Conservation (phyloP, 768 basidiomycete species). For the Russula olivacea region DNA sequence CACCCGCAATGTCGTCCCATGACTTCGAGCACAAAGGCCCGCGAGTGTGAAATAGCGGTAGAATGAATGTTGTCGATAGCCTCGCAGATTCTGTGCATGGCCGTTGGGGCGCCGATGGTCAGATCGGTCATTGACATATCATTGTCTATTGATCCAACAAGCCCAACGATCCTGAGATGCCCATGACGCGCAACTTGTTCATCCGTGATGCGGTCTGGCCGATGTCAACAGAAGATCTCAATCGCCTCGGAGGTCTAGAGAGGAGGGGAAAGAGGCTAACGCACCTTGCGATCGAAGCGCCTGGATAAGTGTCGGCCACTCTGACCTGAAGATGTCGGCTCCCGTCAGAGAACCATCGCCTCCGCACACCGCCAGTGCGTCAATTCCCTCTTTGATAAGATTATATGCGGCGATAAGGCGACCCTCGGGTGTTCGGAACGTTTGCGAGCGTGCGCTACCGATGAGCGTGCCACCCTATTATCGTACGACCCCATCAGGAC, state of each 20-base stretch:
- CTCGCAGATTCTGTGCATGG: constrained; percentile 94
- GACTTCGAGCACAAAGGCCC: constrained; percentile 97
- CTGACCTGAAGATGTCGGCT: constrained; percentile 86
- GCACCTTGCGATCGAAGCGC: constrained; percentile 59
- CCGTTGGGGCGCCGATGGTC: constrained; percentile 95
- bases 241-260: not conserved
- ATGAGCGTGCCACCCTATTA: constrained; percentile 87
- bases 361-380: constrained; percentile 94
- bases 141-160: constrained; percentile 98
- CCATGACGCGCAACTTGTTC: constrained; percentile 65
- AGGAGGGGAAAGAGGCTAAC: constrained; percentile 21
- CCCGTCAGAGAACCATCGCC: constrained; percentile 97
- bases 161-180: constrained; percentile 93
- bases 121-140: constrained; percentile 98
- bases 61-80: constrained; percentile 98
- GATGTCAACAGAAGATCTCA: not conserved
- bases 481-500: not conserved
- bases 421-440: constrained; percentile 84
- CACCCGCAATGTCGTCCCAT: constrained; percentile 99
- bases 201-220: constrained; percentile 62
- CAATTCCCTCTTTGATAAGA: constrained; percentile 93
- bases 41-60: constrained; percentile 90
- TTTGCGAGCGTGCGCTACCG: constrained; percentile 81
- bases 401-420: constrained; percentile 85
- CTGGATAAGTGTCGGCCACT: constrained; percentile 86